Percentiles rank a stretch among this genome's conserved stretches.
Conservation (phyloP, 306 rosid genomes). For the Astragalus glycyphyllos region DNA sequence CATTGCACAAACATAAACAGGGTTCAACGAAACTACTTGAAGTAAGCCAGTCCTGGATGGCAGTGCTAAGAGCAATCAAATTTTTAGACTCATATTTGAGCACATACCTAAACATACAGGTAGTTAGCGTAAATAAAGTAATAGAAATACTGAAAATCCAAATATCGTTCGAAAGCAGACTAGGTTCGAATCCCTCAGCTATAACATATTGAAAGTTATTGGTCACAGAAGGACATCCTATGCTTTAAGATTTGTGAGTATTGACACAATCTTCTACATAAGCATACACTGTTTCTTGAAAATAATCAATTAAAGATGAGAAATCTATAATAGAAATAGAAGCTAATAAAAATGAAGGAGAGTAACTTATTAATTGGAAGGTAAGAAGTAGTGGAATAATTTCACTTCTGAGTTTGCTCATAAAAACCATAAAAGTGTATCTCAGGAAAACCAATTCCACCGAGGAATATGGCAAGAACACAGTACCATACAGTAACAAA, state of each 20-base stretch:
- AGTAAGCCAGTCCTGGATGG: conserved; percentile 68
- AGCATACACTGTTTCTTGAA: conserved; percentile 19
- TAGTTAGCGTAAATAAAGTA: conserved; percentile 35
- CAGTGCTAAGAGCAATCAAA: conserved; percentile 68
- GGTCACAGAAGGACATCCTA: conserved; percentile 25
- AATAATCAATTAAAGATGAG: conserved; percentile 13
- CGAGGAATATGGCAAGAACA: conserved; percentile 17
- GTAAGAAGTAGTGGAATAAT: conserved; percentile 23
- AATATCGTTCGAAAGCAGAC: conserved; percentile 27
- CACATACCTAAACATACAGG: conserved; percentile 55
- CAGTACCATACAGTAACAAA: conserved; percentile 9
- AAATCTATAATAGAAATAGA: conserved; percentile 4
- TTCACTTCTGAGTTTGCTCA: conserved; percentile 19
- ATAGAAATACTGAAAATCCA: conserved; percentile 30
- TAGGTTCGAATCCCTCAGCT: conserved; percentile 21
- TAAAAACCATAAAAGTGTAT: conserved; percentile 22
- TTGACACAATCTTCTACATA: conserved; percentile 16
- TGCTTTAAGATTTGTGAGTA: conserved; percentile 27
- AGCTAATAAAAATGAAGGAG: conserved; percentile 6
- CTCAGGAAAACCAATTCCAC: conserved; percentile 26
- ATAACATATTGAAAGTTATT: conserved; percentile 30
- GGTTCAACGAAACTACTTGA: conserved; percentile 54
- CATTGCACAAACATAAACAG: conserved; percentile 22
- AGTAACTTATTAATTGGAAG: not conserved
- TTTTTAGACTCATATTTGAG: conserved; percentile 63